These are phyloP conservation scores for Trichosporon sp. DNA, from an alignment of 1,284 basidiomycete species.

Conservation along the genomic window DNA sequence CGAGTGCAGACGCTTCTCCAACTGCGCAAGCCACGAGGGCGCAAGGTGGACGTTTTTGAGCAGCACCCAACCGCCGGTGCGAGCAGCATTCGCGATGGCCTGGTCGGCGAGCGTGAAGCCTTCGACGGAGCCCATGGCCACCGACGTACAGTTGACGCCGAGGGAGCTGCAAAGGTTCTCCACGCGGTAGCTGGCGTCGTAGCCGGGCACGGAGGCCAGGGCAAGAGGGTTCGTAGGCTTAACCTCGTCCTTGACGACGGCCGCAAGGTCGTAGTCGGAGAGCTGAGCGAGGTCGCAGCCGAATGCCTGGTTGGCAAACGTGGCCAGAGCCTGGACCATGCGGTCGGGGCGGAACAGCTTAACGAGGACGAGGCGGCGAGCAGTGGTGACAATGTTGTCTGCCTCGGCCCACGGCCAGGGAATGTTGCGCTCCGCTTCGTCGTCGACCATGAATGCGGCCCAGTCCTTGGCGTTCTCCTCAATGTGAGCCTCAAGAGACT, in stretches of 20 bases:
- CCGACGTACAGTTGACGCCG: conserved; percentile 68
- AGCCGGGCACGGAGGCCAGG: conserved; percentile 87
- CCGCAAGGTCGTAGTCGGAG: conserved; percentile 56
- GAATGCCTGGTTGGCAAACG: conserved; percentile 38
- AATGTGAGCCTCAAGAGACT: conserved; percentile 66
- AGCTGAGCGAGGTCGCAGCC: conserved; percentile 33
- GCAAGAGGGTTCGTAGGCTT: conserved; percentile 76
- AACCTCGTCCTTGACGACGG: conserved; percentile 72
- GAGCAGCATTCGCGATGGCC: conserved; percentile 80
- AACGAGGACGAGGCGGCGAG: conserved; percentile 32
- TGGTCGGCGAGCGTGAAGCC: conserved; percentile 91
- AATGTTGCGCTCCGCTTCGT: conserved; percentile 64
- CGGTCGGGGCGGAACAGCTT: conserved; percentile 45
- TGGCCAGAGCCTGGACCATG: conserved; percentile 29
- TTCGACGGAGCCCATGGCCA: conserved; percentile 98
- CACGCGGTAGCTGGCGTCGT: conserved; percentile 91
- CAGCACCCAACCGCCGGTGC: conserved; percentile 88
- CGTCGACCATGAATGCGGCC: conserved; percentile 66
- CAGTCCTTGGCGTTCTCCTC: conserved; percentile 63
- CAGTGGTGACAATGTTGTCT: conserved; percentile 25
- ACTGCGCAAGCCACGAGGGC: conserved; percentile 84
- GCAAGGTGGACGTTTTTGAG: conserved; percentile 95
- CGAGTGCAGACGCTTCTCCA: conserved; percentile 94
- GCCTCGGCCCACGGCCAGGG: conserved; percentile 64
- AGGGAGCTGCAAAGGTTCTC: conserved; percentile 78